A percentile compares a stretch with the other conserved stretches of the same genome.
phyloP scores from a whole-genome alignment of 768 basidiomycete genomes.

The Tricholoma saponaceum region DNA sequence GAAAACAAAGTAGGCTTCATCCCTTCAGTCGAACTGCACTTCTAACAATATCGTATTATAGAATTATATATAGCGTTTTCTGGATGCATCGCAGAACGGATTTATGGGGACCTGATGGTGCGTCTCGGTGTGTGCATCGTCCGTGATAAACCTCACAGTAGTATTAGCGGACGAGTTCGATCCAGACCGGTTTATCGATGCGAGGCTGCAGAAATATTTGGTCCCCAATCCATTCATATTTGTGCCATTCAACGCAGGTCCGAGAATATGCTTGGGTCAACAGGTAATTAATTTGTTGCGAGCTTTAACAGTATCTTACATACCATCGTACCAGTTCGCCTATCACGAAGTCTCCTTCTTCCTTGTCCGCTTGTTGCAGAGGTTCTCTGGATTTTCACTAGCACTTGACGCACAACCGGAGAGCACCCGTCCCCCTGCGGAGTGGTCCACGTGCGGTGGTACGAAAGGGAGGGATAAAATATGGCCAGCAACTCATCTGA shows the following conservation, averaged over 20 bases:
- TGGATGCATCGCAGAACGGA: constrained; percentile 61
- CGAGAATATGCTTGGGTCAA: constrained; percentile 52
- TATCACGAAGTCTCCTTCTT: constrained; percentile 58
- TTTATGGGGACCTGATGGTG: constrained; percentile 65
- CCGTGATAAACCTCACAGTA: background rate
- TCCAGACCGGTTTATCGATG: constrained; percentile 57
- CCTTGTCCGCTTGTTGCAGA: constrained; percentile 49
- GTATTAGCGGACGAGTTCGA: constrained; percentile 49
- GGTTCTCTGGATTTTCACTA: constrained; percentile 40
- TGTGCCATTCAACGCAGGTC: constrained; percentile 65
- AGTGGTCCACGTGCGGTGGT: constrained; percentile 28
- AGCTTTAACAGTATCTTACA: constrained; percentile 11
- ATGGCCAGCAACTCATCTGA: constrained; percentile 45
- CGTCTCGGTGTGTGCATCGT: background rate
- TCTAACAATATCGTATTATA: constrained; percentile 7
- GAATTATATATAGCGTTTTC: constrained; percentile 43
- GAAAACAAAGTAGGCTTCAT: background rate
- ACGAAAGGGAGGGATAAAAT: constrained; percentile 44
- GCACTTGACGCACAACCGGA: constrained; percentile 39
- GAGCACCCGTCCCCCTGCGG: constrained; percentile 32
- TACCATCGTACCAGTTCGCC: constrained; percentile 28
- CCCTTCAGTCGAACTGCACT: background rate
- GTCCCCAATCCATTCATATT: constrained; percentile 65
- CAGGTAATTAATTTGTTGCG: constrained; percentile 23
- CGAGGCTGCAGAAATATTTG: constrained; percentile 48